Conservation (phyloP, 2,329 filamentous ascomycete genomes). For the Cytospora piceicola region DNA sequence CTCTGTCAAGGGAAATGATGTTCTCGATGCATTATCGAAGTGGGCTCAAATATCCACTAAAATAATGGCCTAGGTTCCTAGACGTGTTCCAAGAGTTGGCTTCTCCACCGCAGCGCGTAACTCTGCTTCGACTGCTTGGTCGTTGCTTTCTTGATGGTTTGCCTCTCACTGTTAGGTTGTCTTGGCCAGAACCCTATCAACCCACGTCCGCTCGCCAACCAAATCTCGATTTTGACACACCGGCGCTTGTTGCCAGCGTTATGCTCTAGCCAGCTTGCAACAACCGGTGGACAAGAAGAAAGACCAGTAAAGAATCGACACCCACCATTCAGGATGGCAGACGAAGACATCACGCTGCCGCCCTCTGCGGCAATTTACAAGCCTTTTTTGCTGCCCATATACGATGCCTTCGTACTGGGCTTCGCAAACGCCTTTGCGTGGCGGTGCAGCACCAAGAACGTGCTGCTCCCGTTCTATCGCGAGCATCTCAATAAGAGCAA, state of each 20-base stretch:
- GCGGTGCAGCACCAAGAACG: constrained; percentile 8
- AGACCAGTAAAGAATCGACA: neutral
- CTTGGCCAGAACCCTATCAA: neutral
- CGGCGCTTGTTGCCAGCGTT: neutral
- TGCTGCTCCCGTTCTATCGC: constrained; percentile 3
- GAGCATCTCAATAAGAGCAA: neutral
- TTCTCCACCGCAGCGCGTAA: neutral
- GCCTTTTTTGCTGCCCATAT: neutral
- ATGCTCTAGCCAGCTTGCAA: neutral
- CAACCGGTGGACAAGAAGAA: neutral
- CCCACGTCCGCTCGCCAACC: too few species aligned
- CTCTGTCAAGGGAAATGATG: too few species aligned
- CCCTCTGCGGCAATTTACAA: constrained; percentile 3
- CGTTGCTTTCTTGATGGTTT: too few species aligned
- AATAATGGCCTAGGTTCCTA: too few species aligned
- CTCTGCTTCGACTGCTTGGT: neutral
- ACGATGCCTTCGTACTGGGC: constrained; percentile 3
- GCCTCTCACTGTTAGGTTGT: neutral
- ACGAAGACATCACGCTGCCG: neutral
- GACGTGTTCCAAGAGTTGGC: too few species aligned
- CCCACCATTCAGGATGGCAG: neutral
- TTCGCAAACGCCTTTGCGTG: constrained; percentile 5
- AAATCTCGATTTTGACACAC: neutral
- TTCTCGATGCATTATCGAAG: too few species aligned
- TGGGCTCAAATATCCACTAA: too few species aligned